Conservation (phyloP, 192 early-diverging fungal species). For the Glomus cerebriforme region DNA sequence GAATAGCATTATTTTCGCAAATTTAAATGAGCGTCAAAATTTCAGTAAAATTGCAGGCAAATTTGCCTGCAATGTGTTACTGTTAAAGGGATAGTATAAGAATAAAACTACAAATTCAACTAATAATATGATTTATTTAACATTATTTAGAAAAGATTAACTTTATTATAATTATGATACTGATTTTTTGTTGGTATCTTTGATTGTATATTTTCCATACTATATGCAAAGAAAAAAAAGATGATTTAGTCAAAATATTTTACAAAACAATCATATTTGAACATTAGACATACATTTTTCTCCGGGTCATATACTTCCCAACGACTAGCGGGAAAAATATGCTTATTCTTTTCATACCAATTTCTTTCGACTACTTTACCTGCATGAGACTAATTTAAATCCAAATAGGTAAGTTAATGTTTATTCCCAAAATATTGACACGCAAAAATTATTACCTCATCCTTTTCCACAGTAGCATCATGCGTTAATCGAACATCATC, state of each 20-base stretch:
- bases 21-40: too few relatives aligned
- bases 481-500: conserved; percentile 86
- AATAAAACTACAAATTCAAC: too few relatives aligned
- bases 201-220: conserved; percentile 67
- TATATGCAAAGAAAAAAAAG: conserved; percentile 13
- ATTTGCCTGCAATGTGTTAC: too few relatives aligned
- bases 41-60: too few relatives aligned
- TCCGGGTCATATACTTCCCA: conserved; percentile 92
- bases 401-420: neutral
- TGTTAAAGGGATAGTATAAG: too few relatives aligned
- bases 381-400: conserved; percentile 71
- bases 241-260: neutral
- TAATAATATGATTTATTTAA: too few relatives aligned
- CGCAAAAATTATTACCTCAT: conserved; percentile 57
- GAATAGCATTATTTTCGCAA: too few relatives aligned
- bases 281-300: conserved; percentile 55
- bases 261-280: neutral
- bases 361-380: conserved; percentile 90
- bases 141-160: too few relatives aligned
- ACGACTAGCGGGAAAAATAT: conserved; percentile 91
- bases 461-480: conserved; percentile 84
- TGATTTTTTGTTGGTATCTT: conserved; percentile 52
- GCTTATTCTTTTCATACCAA: conserved; percentile 94
- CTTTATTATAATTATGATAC: neutral
- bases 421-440: neutral